Percentiles rank a stretch among this genome's conserved stretches.
These are phyloP conservation scores for Colletotrichum tamarilloi DNA, from an alignment of 2,329 filamentous ascomycete species.

Conservation along the genomic window DNA sequence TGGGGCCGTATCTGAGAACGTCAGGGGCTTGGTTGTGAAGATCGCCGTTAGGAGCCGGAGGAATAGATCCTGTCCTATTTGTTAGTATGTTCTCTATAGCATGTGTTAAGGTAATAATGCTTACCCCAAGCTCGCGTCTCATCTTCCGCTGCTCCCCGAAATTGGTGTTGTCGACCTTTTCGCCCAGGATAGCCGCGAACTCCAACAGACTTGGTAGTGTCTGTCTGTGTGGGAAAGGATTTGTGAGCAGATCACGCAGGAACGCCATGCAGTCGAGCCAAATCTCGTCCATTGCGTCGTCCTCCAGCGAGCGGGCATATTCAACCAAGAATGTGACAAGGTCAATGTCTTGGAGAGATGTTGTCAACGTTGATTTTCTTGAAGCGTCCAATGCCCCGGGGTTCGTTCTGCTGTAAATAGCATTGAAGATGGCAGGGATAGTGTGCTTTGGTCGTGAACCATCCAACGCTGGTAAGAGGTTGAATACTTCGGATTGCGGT, in stretches of 20 bases:
- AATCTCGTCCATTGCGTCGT: slow-evolving; percentile 98
- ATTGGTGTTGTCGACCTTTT: slow-evolving; percentile 97
- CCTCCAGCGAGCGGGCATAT: slow-evolving; percentile 89
- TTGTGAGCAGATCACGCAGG: slow-evolving; percentile 87
- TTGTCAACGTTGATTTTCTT: slow-evolving; percentile 88
- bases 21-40: slow-evolving; percentile 88
- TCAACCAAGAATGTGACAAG: slow-evolving; percentile 90
- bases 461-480: slow-evolving; percentile 89
- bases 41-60: slow-evolving; percentile 89
- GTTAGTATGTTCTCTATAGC: slow-evolving; percentile 41
- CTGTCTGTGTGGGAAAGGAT: slow-evolving; percentile 94
- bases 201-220: slow-evolving; percentile 87
- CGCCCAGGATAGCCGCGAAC: slow-evolving; percentile 88
- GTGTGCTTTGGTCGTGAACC: slow-evolving; percentile 91
- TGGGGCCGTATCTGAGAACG: slow-evolving; percentile 67
- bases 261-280: slow-evolving; percentile 96
- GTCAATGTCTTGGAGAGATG: slow-evolving; percentile 84
- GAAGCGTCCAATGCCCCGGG: slow-evolving; percentile 80
- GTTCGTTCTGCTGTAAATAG: slow-evolving; percentile 94
- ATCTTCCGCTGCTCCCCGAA: slow-evolving; percentile 95
- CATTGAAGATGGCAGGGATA: slow-evolving; percentile 94
- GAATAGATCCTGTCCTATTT: slow-evolving; percentile 78
- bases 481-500: slow-evolving; percentile 77
- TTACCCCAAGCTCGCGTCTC: slow-evolving; percentile 87
- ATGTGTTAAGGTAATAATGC: slow-evolving; percentile 46